Base-by-base conservation (phyloP, 2,329 filamentous ascomycete species). In the Neurospora sp. region DNA sequence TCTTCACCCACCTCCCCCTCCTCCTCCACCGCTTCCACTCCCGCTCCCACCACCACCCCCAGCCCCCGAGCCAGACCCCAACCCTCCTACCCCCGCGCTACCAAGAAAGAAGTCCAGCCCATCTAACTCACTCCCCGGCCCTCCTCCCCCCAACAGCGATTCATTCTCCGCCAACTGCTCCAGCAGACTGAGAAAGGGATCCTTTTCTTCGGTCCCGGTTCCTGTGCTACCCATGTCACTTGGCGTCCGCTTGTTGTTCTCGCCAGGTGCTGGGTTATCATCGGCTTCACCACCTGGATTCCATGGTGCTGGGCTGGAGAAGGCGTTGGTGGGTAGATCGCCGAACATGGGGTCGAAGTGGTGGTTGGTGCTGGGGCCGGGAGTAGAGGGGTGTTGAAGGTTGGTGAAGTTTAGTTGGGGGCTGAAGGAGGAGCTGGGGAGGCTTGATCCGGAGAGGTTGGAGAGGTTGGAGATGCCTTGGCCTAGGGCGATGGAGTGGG, bases 101-200 rank as follows among this genome's bases (percentile, higher is more conserved):
- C 68, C 72, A n/a, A 94, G 80, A 76, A 94, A 94, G 80, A 93
- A 94, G 78, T 95, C 92, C 75, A 96, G 81, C 76, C 95, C 92
- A 73, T 95, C 92, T 75, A 96, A 81, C 76, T 95, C 92, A 73
- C 86, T 90, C 13, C 90, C 90, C 10, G 89, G 87, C 0, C 90
- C 46, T 52, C 46, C 46, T 15, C 46, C 46, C 1, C 23, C 46
- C 11, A 28, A 13, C 2, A 87, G 84, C 68, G 91, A 86, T 79
- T 95, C 92, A 75, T 93, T 93, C 79, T 96, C 92, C 0, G 92
- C 92, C 71, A 96, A 83, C 80, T 96, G 92, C 78, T 96, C 92
- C 42, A 96, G 81, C 58, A 96, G 80, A 72, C 87, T 91, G 52
- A 96, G 79, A 76, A 96, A 96, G 0, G 92, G 92, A 76, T 96